Evolutionary conservation across 2,329 filamentous ascomycete genomes (phyloP).

Genomic region (Shiraia bambusicola): DNA sequence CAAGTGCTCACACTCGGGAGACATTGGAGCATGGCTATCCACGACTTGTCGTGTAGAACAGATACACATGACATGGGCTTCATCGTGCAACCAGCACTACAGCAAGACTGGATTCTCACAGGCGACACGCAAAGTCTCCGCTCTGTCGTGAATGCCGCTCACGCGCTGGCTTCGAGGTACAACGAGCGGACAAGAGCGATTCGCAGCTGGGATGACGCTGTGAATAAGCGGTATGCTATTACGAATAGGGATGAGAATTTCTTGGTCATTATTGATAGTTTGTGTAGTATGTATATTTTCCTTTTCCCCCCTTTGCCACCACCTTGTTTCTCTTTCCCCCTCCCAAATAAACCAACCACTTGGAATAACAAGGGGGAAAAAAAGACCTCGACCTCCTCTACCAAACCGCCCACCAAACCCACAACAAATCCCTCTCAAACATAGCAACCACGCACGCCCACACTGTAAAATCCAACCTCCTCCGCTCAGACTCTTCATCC

Average conservation of each 20-base stretch:
- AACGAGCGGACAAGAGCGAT: conserved; percentile 48
- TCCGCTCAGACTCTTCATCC: conserved; percentile 40
- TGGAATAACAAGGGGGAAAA: too few relatives aligned
- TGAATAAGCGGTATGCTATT: conserved; percentile 41
- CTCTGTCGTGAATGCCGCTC: conserved; percentile 48
- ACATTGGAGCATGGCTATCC: conserved; percentile 37
- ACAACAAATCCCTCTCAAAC: conserved; percentile 32
- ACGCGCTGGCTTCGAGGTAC: conserved; percentile 49
- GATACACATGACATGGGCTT: conserved; percentile 60
- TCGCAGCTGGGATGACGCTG: conserved; percentile 52
- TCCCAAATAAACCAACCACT: background rate
- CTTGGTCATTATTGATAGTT: conserved; percentile 49
- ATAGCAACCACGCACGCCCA: conserved; percentile 46
- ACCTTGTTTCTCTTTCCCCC: background rate
- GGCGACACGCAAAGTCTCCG: conserved; percentile 44
- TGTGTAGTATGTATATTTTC: conserved; percentile 38
- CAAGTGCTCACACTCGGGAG: conserved; percentile 31
- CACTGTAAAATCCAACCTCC: conserved; percentile 39
- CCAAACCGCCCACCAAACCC: conserved; percentile 36
- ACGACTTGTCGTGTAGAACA: conserved; percentile 41
- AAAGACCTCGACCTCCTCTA: conserved; percentile 45
- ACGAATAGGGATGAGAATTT: conserved; percentile 42
- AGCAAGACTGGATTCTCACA: conserved; percentile 52
- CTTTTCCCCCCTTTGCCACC: background rate
- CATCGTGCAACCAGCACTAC: conserved; percentile 53